phyloP scores from a whole-genome alignment of 345 rosid genomes.

The Linum usitatissimum region DNA sequence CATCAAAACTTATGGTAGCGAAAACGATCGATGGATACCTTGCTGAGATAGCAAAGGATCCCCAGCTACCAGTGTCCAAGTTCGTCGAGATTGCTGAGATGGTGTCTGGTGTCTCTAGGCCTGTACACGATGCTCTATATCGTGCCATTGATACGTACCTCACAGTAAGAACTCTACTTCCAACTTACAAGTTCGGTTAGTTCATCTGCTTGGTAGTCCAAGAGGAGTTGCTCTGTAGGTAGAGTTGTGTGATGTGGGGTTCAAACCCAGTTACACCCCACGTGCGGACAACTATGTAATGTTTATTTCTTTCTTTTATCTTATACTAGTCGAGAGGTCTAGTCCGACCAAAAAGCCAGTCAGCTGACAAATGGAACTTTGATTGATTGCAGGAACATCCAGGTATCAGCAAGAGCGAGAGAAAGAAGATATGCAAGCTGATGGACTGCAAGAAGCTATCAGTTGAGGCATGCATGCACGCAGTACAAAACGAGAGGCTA shows the following conservation, averaged over 20 bases:
- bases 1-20: slow-evolving; percentile 77
- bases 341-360: background rate
- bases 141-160: slow-evolving; percentile 76
- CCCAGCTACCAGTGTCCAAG: slow-evolving; percentile 36
- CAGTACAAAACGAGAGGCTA: slow-evolving; percentile 74
- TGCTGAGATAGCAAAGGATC: slow-evolving; percentile 68
- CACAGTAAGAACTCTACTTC: slow-evolving; percentile 33
- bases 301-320: no score
- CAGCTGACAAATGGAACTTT: slow-evolving; percentile 1
- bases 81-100: slow-evolving; percentile 60
- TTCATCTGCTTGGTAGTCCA: background rate
- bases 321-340: background rate
- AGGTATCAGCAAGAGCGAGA: slow-evolving; percentile 62
- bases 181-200: background rate
- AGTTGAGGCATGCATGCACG: slow-evolving; percentile 74
- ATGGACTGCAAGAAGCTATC: slow-evolving; percentile 91
- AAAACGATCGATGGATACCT: slow-evolving; percentile 70
- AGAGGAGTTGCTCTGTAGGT: background rate
- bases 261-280: no score
- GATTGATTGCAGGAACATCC: slow-evolving; percentile 50
- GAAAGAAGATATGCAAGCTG: slow-evolving; percentile 69
- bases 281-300: no score
- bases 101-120: slow-evolving; percentile 52
- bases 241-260: no score
- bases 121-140: slow-evolving; percentile 76